phyloP scores from a whole-genome alignment of 1,284 basidiomycete species.

The Cronartium quercuum region DNA sequence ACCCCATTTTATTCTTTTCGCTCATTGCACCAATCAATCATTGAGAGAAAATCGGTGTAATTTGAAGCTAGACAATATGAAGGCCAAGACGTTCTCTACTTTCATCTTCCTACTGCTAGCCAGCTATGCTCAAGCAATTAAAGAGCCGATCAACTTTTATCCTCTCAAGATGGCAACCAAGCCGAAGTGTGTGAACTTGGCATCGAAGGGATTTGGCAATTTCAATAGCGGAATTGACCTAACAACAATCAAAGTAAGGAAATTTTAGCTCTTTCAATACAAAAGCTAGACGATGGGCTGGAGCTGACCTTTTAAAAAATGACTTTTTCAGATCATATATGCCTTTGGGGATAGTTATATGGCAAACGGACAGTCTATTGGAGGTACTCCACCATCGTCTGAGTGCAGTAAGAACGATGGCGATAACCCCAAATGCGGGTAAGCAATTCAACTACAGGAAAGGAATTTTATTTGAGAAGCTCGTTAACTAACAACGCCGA shows the following conservation, averaged over 20 bases:
- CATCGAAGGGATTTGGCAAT: slow-evolving; percentile 3
- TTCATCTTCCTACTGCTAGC: neutral
- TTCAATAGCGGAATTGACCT: slow-evolving; percentile 15
- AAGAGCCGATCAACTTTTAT: neutral
- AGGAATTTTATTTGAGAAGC: too few relatives aligned
- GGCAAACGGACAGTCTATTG: neutral
- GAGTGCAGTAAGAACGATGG: neutral
- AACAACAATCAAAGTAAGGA: slow-evolving; percentile 1
- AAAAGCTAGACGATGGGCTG: neutral
- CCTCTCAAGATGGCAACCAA: slow-evolving; percentile 8
- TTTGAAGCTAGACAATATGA: neutral
- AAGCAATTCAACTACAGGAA: neutral
- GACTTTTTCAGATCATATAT: slow-evolving; percentile 3
- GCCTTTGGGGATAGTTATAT: slow-evolving; percentile 22
- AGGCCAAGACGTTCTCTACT: neutral
- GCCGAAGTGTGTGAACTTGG: slow-evolving; percentile 11
- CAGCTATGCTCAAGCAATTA: neutral
- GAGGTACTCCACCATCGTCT: neutral
- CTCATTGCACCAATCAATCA: neutral
- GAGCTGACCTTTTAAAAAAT: neutral
- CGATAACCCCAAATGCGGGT: neutral
- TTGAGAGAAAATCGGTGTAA: neutral
- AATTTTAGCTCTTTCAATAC: neutral
- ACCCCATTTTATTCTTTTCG: neutral
- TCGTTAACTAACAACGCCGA: too few relatives aligned